Evolutionary conservation across 306 rosid species (phyloP).

Genomic region (Ceratonia siliqua): DNA sequence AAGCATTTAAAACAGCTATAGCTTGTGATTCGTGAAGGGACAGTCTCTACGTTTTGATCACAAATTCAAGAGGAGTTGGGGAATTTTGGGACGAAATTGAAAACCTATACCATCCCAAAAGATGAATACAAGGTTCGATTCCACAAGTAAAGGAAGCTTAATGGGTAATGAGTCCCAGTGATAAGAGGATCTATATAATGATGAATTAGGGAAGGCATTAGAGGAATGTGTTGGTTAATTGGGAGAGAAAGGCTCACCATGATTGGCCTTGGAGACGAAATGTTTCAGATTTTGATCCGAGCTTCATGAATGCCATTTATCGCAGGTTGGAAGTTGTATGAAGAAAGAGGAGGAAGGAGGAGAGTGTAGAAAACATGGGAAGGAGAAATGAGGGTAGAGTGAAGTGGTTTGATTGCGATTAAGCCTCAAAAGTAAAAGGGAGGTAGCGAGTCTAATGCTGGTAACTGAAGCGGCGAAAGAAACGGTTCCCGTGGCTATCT

Average conservation of each 20-base stretch:
- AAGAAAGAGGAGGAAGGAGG: not conserved
- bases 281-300: conserved; percentile 73
- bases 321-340: not conserved
- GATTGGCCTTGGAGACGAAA: conserved; percentile 74
- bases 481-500: conserved; percentile 40
- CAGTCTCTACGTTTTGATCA: conserved; percentile 11
- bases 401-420: conserved; percentile 30
- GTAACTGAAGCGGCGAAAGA: conserved; percentile 46
- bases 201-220: not conserved
- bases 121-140: not conserved
- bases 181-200: not conserved
- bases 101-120: not conserved
- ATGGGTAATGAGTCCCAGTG: not conserved
- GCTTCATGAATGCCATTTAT: conserved; percentile 63
- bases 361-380: conserved; percentile 13
- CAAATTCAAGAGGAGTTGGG: not conserved
- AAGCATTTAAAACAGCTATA: not conserved
- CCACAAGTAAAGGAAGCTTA: not conserved
- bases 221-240: not conserved
- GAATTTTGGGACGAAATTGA: not conserved
- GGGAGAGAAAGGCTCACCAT: conserved; percentile 42
- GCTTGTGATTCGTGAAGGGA: conserved; percentile 5
- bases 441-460: conserved; percentile 62
- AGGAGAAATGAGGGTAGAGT: conserved; percentile 25
- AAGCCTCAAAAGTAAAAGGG: conserved; percentile 31